These are phyloP conservation scores for Salix brachista DNA, from an alignment of 345 rosid species.

Conservation along the genomic window DNA sequence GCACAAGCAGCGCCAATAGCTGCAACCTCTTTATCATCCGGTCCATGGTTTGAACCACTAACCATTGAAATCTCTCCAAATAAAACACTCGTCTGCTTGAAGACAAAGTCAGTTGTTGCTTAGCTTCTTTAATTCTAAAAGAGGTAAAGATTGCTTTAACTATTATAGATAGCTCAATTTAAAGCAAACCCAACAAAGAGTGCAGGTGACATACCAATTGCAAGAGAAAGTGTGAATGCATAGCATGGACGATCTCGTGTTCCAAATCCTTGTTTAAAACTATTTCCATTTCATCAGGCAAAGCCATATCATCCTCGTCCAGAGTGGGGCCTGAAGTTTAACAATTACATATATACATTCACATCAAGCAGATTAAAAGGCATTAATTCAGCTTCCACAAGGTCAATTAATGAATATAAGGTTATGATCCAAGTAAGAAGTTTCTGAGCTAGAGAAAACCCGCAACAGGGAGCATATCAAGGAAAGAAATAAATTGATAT, in stretches of 20 bases:
- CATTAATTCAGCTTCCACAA: not conserved
- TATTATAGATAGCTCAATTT: slow-evolving; percentile 13
- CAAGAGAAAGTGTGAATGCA: slow-evolving; percentile 78
- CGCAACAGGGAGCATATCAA: not conserved
- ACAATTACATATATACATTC: not conserved
- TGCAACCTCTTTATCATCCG: slow-evolving; percentile 55
- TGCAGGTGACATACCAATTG: slow-evolving; percentile 66
- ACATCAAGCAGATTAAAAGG: slow-evolving; percentile 13
- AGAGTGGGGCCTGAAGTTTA: slow-evolving; percentile 46
- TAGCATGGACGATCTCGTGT: slow-evolving; percentile 65
- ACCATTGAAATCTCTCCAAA: slow-evolving; percentile 48
- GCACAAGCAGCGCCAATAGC: slow-evolving; percentile 94
- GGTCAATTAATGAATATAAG: not conserved
- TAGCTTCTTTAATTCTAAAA: not conserved
- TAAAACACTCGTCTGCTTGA: slow-evolving; percentile 69
- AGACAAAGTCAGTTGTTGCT: slow-evolving; percentile 12
- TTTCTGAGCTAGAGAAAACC: not conserved
- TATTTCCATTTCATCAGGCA: slow-evolving; percentile 52
- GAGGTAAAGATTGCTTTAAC: slow-evolving; percentile 10
- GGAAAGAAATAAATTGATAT: not conserved
- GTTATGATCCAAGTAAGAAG: not conserved
- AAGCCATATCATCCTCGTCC: slow-evolving; percentile 63
- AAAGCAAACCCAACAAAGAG: not conserved
- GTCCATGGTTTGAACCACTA: slow-evolving; percentile 37
- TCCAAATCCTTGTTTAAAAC: slow-evolving; percentile 57